A percentile compares a stretch with the other conserved stretches of the same genome.
Conservation (phyloP, 495 filamentous ascomycete genomes). For the Xylaria longipes region DNA sequence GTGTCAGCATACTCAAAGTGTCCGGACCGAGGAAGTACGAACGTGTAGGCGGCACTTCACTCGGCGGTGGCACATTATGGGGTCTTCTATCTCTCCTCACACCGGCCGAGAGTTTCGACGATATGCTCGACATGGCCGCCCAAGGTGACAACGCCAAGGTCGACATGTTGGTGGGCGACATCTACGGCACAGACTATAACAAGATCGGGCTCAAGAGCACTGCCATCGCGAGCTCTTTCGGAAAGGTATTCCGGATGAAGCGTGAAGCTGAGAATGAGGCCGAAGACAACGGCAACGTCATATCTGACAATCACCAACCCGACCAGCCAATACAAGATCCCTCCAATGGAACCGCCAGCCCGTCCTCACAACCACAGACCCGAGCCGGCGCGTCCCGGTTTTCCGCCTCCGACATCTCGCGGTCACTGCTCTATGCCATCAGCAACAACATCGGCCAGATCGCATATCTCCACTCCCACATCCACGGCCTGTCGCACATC, state of each 20-base stretch:
- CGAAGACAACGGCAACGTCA: slow-evolving; percentile 73
- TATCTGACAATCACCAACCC: slow-evolving; percentile 55
- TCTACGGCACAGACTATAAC: slow-evolving; percentile 93
- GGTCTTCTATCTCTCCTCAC: slow-evolving; percentile 89
- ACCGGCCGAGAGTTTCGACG: slow-evolving; percentile 88
- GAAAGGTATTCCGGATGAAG: slow-evolving; percentile 93
- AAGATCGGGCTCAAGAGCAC: slow-evolving; percentile 94
- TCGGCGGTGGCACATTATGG: slow-evolving; percentile 96
- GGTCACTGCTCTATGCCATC: slow-evolving; percentile 77
- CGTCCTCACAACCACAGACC: slow-evolving; percentile 28
- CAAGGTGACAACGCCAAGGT: slow-evolving; percentile 89
- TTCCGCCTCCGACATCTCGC: slow-evolving; percentile 57
- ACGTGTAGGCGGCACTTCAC: slow-evolving; percentile 91
- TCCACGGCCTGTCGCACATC: slow-evolving; percentile 87
- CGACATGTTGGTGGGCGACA: slow-evolving; percentile 97
- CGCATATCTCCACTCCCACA: slow-evolving; percentile 91
- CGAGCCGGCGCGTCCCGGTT: slow-evolving; percentile 44
- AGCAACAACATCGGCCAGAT: slow-evolving; percentile 99
- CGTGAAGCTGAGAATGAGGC: slow-evolving; percentile 72
- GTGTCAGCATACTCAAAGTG: slow-evolving; percentile 98
- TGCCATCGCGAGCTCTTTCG: slow-evolving; percentile 94
- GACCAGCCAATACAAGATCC: slow-evolving; percentile 29
- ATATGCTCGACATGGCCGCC: slow-evolving; percentile 95
- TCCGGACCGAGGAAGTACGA: slow-evolving; percentile 83
- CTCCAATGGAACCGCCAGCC: slow-evolving; percentile 10